Evolutionary conservation across 345 rosid genomes (phyloP).

Genomic region (Eucalyptus erythrocorys): DNA sequence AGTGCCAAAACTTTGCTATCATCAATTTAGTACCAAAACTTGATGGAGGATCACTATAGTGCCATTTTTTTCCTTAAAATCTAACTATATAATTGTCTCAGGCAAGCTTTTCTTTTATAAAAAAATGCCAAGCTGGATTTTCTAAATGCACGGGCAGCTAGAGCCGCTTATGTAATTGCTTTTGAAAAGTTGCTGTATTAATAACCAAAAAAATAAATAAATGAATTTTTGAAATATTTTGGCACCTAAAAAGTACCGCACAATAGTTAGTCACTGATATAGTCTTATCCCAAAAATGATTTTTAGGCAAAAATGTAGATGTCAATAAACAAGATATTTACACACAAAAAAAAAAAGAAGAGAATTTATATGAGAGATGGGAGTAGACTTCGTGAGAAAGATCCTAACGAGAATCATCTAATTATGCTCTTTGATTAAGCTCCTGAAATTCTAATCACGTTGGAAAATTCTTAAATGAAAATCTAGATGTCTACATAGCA

Average conservation of each 20-base stretch:
- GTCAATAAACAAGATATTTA: neutral
- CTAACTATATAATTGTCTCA: too few species aligned
- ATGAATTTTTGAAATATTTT: neutral
- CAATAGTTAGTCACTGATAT: neutral
- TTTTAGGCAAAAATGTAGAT: neutral
- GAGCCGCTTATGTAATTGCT: neutral
- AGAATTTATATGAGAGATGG: neutral
- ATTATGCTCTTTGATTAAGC: neutral
- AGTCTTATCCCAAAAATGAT: neutral
- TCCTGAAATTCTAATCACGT: neutral
- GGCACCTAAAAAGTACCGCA: neutral
- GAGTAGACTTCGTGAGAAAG: too few species aligned
- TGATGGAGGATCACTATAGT: neutral
- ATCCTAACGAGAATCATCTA: too few species aligned
- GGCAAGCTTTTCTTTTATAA: neutral
- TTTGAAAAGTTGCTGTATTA: neutral
- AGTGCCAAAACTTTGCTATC: neutral
- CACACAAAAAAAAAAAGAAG: too few species aligned
- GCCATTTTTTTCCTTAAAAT: too few species aligned
- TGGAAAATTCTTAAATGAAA: neutral
- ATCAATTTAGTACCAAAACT: neutral
- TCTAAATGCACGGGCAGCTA: neutral
- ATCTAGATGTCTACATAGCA: neutral
- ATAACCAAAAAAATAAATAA: too few species aligned
- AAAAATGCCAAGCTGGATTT: neutral